Percentiles rank a stretch among this genome's conserved stretches.
Evolutionary conservation across 2,329 filamentous ascomycete species (phyloP).

Genomic region (Paracoccidioides lutzii): DNA sequence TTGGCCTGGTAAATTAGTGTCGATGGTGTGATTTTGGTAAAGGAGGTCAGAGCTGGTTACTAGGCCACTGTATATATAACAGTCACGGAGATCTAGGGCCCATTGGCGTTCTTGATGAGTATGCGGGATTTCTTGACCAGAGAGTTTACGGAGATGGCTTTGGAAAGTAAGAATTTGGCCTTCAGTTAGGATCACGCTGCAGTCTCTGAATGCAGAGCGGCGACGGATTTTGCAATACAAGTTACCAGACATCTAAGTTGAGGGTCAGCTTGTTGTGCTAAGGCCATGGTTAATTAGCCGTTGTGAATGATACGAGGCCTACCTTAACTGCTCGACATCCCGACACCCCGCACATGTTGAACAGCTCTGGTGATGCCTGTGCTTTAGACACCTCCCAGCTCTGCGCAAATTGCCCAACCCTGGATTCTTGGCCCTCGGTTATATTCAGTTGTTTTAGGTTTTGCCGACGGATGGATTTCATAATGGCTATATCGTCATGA

Average conservation of each 20-base stretch:
- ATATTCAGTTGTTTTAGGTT: conserved; percentile 50
- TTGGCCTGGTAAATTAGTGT: conserved; percentile 48
- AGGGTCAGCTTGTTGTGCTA: background rate
- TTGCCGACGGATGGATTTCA: conserved; percentile 43
- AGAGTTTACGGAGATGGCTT: conserved; percentile 42
- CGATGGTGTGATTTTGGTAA: conserved; percentile 52
- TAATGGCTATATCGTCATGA: conserved; percentile 43
- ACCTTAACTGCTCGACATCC: conserved; percentile 48
- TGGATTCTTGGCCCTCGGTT: conserved; percentile 52
- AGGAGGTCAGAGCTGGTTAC: conserved; percentile 50
- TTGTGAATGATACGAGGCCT: conserved; percentile 6
- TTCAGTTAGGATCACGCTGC: conserved; percentile 46
- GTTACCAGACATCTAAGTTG: conserved; percentile 41
- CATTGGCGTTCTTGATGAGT: conserved; percentile 51
- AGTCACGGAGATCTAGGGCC: conserved; percentile 47
- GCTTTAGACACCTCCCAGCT: conserved; percentile 57
- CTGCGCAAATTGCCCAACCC: conserved; percentile 51
- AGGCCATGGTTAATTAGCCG: background rate
- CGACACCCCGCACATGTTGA: conserved; percentile 54
- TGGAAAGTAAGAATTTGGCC: conserved; percentile 52
- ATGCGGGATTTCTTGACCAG: conserved; percentile 44
- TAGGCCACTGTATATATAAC: conserved; percentile 53
- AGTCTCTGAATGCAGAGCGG: conserved; percentile 48
- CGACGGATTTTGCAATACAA: conserved; percentile 53
- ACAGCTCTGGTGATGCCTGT: conserved; percentile 50